Evolutionary conservation across 176 grass and related monocot species (phyloP).

Genomic region (Rhynchospora tenuis): DNA sequence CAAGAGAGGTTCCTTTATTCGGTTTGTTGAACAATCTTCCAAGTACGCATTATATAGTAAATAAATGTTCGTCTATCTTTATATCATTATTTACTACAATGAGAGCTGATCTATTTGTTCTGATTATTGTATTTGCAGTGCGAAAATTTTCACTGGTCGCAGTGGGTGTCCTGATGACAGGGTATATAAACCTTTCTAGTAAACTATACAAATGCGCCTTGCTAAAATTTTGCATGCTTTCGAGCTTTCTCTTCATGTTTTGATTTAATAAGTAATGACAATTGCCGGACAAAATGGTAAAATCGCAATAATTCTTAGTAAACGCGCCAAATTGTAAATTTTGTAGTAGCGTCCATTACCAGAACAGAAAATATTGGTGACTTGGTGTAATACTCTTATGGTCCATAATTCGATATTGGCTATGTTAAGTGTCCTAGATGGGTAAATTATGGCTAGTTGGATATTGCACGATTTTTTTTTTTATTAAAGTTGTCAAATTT

Average conservation of each 20-base stretch:
- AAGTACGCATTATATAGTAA: conserved; percentile 35
- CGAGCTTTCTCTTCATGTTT: not conserved
- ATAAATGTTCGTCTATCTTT: not conserved
- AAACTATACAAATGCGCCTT: not conserved
- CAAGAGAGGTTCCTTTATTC: conserved; percentile 63
- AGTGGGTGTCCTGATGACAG: conserved; percentile 60
- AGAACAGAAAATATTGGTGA: not conserved
- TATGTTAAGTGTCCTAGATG: not conserved
- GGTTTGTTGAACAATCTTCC: conserved; percentile 64
- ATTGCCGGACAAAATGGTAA: no score
- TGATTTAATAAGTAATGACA: no score
- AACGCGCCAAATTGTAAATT: no score
- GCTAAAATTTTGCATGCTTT: conserved; percentile 12
- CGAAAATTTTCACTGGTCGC: conserved; percentile 63
- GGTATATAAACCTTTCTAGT: conserved; percentile 31
- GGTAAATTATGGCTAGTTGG: no score
- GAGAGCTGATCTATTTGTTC: not conserved
- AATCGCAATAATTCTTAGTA: no score
- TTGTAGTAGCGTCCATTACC: not conserved
- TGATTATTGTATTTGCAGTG: conserved; percentile 40
- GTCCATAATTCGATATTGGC: not conserved
- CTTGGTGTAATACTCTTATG: not conserved
- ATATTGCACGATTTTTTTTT: not conserved
- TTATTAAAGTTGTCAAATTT: not conserved
- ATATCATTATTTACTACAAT: no score